Evolutionary conservation across 352 stramenopile species (phyloP).

Genomic region (Globisporangium spiculum): DNA sequence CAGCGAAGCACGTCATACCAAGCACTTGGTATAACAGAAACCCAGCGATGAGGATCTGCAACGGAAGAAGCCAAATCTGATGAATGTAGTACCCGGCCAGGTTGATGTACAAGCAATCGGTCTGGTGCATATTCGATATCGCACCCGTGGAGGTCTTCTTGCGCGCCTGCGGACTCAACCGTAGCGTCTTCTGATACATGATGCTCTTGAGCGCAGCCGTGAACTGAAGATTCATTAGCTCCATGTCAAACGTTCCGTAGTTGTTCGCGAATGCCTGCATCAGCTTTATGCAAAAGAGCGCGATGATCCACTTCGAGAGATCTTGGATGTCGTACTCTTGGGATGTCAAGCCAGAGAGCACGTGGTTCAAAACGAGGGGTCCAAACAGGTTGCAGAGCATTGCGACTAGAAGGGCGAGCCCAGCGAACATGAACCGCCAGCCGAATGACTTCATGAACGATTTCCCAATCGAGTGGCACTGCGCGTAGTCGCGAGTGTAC

Average conservation of each 20-base stretch:
- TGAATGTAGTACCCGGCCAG: slow-evolving; percentile 45
- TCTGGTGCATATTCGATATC: slow-evolving; percentile 65
- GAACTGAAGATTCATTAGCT: slow-evolving; percentile 58
- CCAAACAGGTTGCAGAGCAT: slow-evolving; percentile 55
- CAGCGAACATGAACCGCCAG: slow-evolving; percentile 33
- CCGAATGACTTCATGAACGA: slow-evolving; percentile 35
- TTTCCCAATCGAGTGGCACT: slow-evolving; percentile 28
- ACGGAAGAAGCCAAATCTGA: slow-evolving; percentile 56
- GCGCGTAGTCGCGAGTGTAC: slow-evolving; percentile 28
- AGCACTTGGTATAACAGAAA: slow-evolving; percentile 49
- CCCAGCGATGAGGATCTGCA: slow-evolving; percentile 43
- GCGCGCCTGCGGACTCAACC: slow-evolving; percentile 37
- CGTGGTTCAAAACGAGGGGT: slow-evolving; percentile 42
- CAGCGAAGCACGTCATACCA: slow-evolving; percentile 33
- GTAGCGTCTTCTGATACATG: slow-evolving; percentile 53
- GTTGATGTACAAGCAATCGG: slow-evolving; percentile 47
- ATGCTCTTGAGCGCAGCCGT: slow-evolving; percentile 45
- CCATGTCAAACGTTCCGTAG: slow-evolving; percentile 42
- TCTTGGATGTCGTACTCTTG: slow-evolving; percentile 21
- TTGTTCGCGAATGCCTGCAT: slow-evolving; percentile 57
- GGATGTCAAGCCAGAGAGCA: slow-evolving; percentile 33
- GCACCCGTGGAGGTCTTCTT: slow-evolving; percentile 45
- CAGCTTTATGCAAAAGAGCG: slow-evolving; percentile 46
- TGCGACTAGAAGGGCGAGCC: slow-evolving; percentile 37
- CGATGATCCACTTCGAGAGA: slow-evolving; percentile 31